Conservation (phyloP, 441 rosid genomes). For the Biscutella laevigata region DNA sequence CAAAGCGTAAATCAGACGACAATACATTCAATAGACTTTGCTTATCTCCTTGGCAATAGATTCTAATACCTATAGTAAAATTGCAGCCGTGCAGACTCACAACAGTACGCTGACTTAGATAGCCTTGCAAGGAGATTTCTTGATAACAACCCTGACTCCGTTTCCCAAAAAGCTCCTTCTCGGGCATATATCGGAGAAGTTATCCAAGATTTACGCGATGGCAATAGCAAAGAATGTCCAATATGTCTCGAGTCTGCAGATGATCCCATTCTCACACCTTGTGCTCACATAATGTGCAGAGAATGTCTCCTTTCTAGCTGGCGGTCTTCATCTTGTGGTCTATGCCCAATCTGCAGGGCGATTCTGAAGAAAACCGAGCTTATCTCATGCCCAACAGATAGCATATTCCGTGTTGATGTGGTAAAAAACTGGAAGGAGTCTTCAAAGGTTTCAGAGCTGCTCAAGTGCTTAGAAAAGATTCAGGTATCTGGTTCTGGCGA, state of each 20-base stretch:
- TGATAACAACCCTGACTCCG: constrained; percentile 31
- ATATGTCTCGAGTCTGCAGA: constrained; percentile 64
- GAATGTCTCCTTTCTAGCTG: constrained; percentile 65
- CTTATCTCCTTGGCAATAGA: neutral
- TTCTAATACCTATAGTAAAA: neutral
- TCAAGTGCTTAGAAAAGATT: constrained; percentile 41
- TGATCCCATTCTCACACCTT: constrained; percentile 67
- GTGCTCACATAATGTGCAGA: constrained; percentile 65
- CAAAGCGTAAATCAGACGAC: neutral
- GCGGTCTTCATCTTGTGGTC: constrained; percentile 37
- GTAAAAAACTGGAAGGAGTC: constrained; percentile 60
- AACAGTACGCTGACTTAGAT: constrained; percentile 47
- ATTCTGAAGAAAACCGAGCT: constrained; percentile 41
- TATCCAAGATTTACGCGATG: constrained; percentile 42
- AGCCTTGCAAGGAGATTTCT: constrained; percentile 53
- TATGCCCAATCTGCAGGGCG: constrained; percentile 51
- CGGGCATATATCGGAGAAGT: constrained; percentile 48
- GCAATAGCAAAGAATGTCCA: constrained; percentile 52
- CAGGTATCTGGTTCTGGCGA: constrained; percentile 32
- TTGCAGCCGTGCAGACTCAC: constrained; percentile 33
- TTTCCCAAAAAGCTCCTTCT: constrained; percentile 28
- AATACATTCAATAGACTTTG: neutral
- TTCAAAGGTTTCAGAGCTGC: constrained; percentile 48
- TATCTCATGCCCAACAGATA: constrained; percentile 50
- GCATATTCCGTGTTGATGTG: constrained; percentile 46